Percentiles rank a stretch among this genome's conserved stretches.
phyloP scores from a whole-genome alignment of 306 rosid genomes.

The Sechiopsis laciniata region DNA sequence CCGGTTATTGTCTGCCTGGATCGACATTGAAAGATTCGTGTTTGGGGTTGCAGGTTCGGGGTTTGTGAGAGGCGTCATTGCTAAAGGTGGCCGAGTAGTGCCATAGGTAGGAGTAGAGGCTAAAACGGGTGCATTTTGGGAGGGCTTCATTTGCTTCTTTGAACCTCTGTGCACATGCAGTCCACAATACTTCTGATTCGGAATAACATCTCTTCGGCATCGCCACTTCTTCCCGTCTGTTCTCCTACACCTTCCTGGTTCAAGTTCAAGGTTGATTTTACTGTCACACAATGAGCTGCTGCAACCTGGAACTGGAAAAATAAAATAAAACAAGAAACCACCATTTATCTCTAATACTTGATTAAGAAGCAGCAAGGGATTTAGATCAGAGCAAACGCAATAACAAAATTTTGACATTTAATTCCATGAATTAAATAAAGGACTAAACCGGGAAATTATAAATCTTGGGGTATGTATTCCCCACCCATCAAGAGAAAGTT shows the following conservation, averaged over 20 bases:
- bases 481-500: not conserved
- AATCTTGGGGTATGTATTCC: not conserved
- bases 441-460: too few species aligned
- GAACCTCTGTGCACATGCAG: constrained; percentile 77
- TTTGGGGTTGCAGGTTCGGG: constrained; percentile 31
- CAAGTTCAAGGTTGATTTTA: constrained; percentile 35
- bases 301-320: constrained; percentile 44
- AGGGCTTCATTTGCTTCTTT: constrained; percentile 37
- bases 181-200: constrained; percentile 62
- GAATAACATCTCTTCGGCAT: constrained; percentile 54
- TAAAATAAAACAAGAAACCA: not conserved
- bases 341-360: not conserved
- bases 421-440: not conserved
- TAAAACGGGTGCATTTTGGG: constrained; percentile 26
- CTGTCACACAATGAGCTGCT: constrained; percentile 29
- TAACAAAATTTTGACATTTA: not conserved
- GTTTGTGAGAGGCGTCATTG: constrained; percentile 4
- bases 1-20: constrained; percentile 34
- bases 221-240: constrained; percentile 92
- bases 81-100: constrained; percentile 23
- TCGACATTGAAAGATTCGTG: constrained; percentile 62
- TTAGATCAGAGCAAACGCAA: not conserved
- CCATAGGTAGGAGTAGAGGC: constrained; percentile 17
- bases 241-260: constrained; percentile 68
- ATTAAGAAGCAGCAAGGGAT: not conserved